These are phyloP conservation scores for Penicillium cataractarum DNA, from an alignment of 495 filamentous ascomycete species.

Conservation along the genomic window DNA sequence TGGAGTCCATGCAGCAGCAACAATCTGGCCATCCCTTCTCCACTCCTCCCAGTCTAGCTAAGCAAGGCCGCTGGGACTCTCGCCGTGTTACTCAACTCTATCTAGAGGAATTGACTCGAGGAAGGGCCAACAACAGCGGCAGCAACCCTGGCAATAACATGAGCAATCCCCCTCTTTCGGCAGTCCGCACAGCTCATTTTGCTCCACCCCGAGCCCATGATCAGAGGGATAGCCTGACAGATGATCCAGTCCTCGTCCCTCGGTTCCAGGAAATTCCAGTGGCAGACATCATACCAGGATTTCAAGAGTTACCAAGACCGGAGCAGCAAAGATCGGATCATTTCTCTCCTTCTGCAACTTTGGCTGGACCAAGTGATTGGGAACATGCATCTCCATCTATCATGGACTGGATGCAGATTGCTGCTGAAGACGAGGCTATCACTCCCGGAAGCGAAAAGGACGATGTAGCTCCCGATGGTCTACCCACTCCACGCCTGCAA, in stretches of 20 bases:
- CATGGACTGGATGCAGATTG: constrained; percentile 57
- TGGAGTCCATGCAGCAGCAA: constrained; percentile 12
- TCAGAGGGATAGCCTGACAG: constrained; percentile 34
- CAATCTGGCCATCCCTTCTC: constrained; percentile 22
- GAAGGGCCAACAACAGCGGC: constrained; percentile 22
- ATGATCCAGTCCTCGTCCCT: constrained; percentile 45
- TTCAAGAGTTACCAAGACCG: constrained; percentile 22
- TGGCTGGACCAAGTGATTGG: constrained; percentile 55
- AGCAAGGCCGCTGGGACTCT: constrained; percentile 57
- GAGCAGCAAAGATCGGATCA: constrained; percentile 20
- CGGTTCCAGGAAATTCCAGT: constrained; percentile 24
- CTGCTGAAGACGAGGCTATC: constrained; percentile 42
- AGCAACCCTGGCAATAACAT: neutral
- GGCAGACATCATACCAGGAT: constrained; percentile 34
- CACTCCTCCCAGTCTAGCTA: constrained; percentile 48
- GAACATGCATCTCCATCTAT: constrained; percentile 60
- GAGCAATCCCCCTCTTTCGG: neutral
- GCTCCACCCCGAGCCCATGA: constrained; percentile 24
- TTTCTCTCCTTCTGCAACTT: constrained; percentile 42
- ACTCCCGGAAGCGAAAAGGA: constrained; percentile 25
- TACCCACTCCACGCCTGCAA: constrained; percentile 31
- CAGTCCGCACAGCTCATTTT: constrained; percentile 23
- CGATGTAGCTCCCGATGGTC: constrained; percentile 13
- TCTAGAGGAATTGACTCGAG: constrained; percentile 52
- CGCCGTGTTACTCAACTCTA: constrained; percentile 58